A percentile compares a stretch with the other conserved stretches of the same genome.
phyloP scores from a whole-genome alignment of 768 basidiomycete species.

The Leccinum ochraceum region DNA sequence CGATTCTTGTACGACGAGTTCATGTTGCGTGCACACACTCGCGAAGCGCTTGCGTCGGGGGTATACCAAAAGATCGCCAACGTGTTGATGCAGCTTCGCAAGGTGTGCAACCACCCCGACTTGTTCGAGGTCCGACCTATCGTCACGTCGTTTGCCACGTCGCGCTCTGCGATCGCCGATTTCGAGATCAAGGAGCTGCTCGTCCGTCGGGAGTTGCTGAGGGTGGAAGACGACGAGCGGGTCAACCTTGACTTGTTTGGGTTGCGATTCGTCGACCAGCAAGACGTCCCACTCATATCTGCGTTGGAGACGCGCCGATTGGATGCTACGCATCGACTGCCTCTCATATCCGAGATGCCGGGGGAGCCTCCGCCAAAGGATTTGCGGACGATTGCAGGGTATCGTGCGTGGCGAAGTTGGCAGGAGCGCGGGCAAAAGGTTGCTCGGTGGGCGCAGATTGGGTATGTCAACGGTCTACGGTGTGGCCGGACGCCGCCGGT shows the following conservation, averaged over 20 bases:
- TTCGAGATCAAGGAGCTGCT: slow-evolving; percentile 89
- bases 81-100: slow-evolving; percentile 96
- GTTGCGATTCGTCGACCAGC: slow-evolving; percentile 57
- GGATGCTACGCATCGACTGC: slow-evolving; percentile 59
- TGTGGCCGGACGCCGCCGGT: slow-evolving; percentile 56
- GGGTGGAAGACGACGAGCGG: slow-evolving; percentile 50
- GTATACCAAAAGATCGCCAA: slow-evolving; percentile 90
- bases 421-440: slow-evolving; percentile 51
- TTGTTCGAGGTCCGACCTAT: slow-evolving; percentile 88
- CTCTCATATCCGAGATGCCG: slow-evolving; percentile 51
- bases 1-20: slow-evolving; percentile 97
- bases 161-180: slow-evolving; percentile 73
- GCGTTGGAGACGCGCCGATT: slow-evolving; percentile 55
- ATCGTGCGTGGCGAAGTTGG: slow-evolving; percentile 50
- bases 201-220: slow-evolving; percentile 70
- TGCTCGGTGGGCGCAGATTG: slow-evolving; percentile 67
- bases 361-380: slow-evolving; percentile 74
- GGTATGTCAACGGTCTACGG: slow-evolving; percentile 72
- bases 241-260: slow-evolving; percentile 66
- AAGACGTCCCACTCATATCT: slow-evolving; percentile 53
- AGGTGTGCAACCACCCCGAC: slow-evolving; percentile 95
- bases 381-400: slow-evolving; percentile 73
- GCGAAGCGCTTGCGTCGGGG: slow-evolving; percentile 79
- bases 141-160: slow-evolving; percentile 74
- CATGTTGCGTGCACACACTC: slow-evolving; percentile 86